A percentile compares a stretch with the other conserved stretches of the same genome.
These are phyloP conservation scores for Debaryomyces udenii DNA, from an alignment of 1,139 yeast species.

Conservation along the genomic window DNA sequence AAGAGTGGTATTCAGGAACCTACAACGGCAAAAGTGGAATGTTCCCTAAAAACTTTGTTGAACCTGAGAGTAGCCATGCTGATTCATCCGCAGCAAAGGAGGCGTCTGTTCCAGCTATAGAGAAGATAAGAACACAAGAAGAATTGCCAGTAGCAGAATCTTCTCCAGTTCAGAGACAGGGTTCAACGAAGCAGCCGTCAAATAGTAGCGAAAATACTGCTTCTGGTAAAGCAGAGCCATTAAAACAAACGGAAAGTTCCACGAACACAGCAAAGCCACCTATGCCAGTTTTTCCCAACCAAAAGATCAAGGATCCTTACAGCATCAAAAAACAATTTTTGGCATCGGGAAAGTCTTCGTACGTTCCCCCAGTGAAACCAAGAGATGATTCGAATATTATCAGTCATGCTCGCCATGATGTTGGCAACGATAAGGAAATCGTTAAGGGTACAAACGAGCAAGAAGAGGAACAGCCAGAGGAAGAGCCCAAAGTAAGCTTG, in stretches of 20 bases:
- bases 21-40: constrained; percentile 67
- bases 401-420: constrained; percentile 33
- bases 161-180: constrained; percentile 1
- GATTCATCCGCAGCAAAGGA: too few relatives aligned
- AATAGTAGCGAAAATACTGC: not conserved
- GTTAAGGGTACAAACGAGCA: constrained; percentile 23
- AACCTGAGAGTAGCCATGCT: constrained; percentile 21
- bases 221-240: constrained; percentile 11
- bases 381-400: constrained; percentile 41
- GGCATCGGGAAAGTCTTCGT: constrained; percentile 46
- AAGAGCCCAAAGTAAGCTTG: constrained; percentile 74
- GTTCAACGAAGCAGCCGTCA: too few relatives aligned
- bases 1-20: constrained; percentile 84
- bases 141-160: constrained; percentile 11
- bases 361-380: constrained; percentile 48
- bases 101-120: too few relatives aligned
- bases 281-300: constrained; percentile 32
- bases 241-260: constrained; percentile 12
- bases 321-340: constrained; percentile 47
- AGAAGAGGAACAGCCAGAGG: constrained; percentile 38
- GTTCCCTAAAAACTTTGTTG: constrained; percentile 88
- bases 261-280: constrained; percentile 19
- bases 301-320: constrained; percentile 43
- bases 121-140: not conserved
- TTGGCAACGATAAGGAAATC: constrained; percentile 26